Base-by-base conservation (phyloP, 441 rosid genomes). In the Pelargonium citronellum region DNA sequence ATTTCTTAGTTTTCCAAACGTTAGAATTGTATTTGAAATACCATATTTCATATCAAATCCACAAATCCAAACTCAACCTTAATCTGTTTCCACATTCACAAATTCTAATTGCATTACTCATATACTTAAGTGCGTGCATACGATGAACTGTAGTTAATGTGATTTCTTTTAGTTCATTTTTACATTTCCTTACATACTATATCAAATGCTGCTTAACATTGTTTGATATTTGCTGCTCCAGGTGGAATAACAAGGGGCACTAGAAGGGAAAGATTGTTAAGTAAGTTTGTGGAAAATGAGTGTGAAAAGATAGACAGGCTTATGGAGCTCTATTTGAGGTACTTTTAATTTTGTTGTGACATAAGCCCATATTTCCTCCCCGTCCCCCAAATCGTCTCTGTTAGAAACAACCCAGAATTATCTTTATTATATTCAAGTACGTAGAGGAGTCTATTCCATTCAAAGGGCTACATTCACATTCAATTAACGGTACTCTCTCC, bases 281-380 rank as follows among this genome's bases (percentile, higher is more conserved):
- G 95, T 80, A 94, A 94, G 73, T 94, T 91, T 70, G 92, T 94
- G 67, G 97, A 91, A 82, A 91, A 79, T 71, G 99, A 91, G 74
- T 90, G 78, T 77, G 99, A 94, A 85, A 94, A 94, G 88, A 91
- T 91, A 74, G 99, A 94, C 77, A 89, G 96, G 61, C 94, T 91
- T 67, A 89, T 94, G 95, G 97, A 94, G 77, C 87, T 94, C 44
- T 94, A 87, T 73, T 75, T 86, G 55, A 90, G 99, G 97, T 94
- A 81, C 57, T 51, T 51, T 11, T 51, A 13, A 13, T 51, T 11
- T 13, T n/a, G 13, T 7, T 7, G n/a, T n/a, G 57, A 19, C 57
- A 13, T 51, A 51, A 15, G 15, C 15, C 15, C n/a, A 51, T 51
- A 51, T 51, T 16, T 51, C 12, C 15, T 15, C 57, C 15, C 17